phyloP scores from a whole-genome alignment of 2,329 filamentous ascomycete species.

The Cytospora mali region DNA sequence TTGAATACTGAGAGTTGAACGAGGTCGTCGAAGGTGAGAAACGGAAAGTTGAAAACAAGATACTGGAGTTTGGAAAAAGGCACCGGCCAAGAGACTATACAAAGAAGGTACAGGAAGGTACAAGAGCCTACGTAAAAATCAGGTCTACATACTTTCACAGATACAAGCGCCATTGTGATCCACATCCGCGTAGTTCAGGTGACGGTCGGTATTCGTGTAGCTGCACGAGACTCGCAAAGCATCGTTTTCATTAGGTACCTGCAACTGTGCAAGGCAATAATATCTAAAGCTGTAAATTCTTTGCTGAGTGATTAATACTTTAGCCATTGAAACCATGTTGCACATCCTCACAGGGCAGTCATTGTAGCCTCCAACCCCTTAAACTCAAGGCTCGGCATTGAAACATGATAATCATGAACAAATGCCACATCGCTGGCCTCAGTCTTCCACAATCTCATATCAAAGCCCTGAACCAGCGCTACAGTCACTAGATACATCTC shows the following conservation, averaged over 20 bases:
- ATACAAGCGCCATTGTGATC: too few relatives aligned
- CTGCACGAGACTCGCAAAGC: background rate
- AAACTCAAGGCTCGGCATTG: constrained; percentile 12
- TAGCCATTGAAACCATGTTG: constrained; percentile 4
- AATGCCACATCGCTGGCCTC: constrained; percentile 13
- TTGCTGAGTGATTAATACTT: constrained; percentile 1
- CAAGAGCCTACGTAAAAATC: too few relatives aligned
- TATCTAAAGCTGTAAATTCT: constrained; percentile 10
- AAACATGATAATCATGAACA: constrained; percentile 21
- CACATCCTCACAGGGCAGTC: constrained; percentile 7
- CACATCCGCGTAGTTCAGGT: too few relatives aligned
- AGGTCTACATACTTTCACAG: too few relatives aligned
- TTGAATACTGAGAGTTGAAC: too few relatives aligned
- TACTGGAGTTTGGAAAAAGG: too few relatives aligned
- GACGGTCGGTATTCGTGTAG: too few relatives aligned
- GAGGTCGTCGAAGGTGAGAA: too few relatives aligned
- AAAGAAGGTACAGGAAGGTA: too few relatives aligned
- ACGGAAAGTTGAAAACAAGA: too few relatives aligned
- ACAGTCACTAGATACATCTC: constrained; percentile 33
- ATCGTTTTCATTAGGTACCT: constrained; percentile 5
- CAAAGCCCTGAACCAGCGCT: constrained; percentile 31
- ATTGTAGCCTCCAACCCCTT: constrained; percentile 17
- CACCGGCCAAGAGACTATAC: too few relatives aligned
- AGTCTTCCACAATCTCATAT: constrained; percentile 29
- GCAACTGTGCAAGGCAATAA: constrained; percentile 8